Percentiles rank a stretch among this genome's conserved stretches.
phyloP scores from a whole-genome alignment of 768 basidiomycete species.

The Saitozyma sp. region DNA sequence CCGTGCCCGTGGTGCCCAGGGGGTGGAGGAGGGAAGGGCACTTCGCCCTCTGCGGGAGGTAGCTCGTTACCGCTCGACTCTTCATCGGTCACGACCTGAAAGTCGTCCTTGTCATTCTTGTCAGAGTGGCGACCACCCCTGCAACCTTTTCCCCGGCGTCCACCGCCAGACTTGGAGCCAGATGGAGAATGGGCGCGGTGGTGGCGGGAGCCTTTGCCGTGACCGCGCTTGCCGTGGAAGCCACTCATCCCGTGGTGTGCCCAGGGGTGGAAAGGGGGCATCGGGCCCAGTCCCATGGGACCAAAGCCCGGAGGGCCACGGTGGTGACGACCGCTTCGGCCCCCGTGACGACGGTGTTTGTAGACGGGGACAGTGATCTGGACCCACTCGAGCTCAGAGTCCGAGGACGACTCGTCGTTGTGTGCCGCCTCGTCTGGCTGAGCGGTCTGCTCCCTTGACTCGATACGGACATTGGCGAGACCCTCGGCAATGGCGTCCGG shows the following conservation, averaged over 20 bases:
- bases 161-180: neutral
- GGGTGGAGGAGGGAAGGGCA: neutral
- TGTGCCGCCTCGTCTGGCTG: neutral
- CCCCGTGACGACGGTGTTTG: neutral
- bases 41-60: neutral
- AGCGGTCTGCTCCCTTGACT: neutral
- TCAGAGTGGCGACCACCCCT: neutral
- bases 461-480: neutral
- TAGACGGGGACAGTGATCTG: neutral
- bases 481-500: neutral
- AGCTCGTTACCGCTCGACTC: neutral
- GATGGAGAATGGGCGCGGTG: neutral
- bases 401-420: neutral
- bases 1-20: no score
- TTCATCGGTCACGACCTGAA: neutral
- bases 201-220: neutral
- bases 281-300: neutral
- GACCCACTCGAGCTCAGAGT: neutral
- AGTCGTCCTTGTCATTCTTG: neutral
- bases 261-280: neutral
- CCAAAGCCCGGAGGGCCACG: neutral
- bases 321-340: neutral
- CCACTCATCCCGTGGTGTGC: neutral
- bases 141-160: neutral
- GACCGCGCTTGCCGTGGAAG: neutral